Conservation (phyloP, 2,329 filamentous ascomycete species). For the Parasarocladium wereldwijsianum region DNA sequence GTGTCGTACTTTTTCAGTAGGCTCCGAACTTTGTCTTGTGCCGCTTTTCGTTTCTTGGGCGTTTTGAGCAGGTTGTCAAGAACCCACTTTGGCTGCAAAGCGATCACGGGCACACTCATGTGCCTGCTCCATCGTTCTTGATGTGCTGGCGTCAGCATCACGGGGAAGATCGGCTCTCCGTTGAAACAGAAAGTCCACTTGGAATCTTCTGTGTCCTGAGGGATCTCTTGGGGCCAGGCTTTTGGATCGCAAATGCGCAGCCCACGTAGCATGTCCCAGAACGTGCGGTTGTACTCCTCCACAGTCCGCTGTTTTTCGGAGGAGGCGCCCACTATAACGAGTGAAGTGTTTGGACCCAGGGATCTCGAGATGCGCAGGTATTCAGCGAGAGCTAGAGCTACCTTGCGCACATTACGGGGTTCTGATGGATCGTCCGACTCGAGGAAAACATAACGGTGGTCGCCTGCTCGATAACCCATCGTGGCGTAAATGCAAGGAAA, state of each 20-base stretch:
- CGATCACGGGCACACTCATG: constrained; percentile 1
- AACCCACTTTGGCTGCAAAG: background rate
- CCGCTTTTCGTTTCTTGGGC: background rate
- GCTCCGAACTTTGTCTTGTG: background rate
- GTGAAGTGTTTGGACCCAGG: background rate
- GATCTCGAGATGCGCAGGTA: background rate
- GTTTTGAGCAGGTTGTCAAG: background rate
- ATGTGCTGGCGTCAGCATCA: background rate
- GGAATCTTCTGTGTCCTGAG: background rate
- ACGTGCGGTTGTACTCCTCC: background rate
- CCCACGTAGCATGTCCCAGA: background rate
- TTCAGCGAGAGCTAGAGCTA: background rate
- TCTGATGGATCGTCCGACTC: constrained; percentile 1
- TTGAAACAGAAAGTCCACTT: constrained; percentile 1
- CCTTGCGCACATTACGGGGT: background rate
- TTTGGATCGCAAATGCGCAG: constrained; percentile 1
- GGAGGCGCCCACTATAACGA: background rate
- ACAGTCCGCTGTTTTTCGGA: background rate
- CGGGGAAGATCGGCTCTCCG: background rate
- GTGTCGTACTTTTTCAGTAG: constrained; percentile 1
- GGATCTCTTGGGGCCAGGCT: background rate
- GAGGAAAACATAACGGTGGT: constrained; percentile 1
- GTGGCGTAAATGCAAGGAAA: constrained; percentile 1
- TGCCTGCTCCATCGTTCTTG: constrained; percentile 1
- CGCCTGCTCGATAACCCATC: constrained; percentile 1